Evolutionary conservation across 2,329 filamentous ascomycete genomes (phyloP), one percentile per base, ranked within the genome.

Genomic region (Pseudogymnoascus pannorum): DNA sequence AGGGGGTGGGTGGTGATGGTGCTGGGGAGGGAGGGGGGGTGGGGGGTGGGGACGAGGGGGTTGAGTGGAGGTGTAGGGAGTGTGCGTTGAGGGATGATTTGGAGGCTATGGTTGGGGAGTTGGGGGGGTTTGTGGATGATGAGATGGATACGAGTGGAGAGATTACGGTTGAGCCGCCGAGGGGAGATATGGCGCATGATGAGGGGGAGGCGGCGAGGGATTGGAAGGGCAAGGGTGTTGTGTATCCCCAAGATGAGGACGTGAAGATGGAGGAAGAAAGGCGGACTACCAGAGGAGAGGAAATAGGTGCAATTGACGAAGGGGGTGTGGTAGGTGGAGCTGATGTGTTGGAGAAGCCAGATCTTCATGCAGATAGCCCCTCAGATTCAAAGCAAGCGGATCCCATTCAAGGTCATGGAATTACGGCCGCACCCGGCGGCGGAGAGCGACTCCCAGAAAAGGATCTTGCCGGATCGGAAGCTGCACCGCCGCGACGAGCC

Each of bases 131-230:
- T 3, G 58, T 31, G 35, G 58, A 48, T 16, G 58, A 38, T 7
- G 31, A 59, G 26, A 33, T 51, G 26, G 35, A 57, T 33, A n/a
- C 33, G 42, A 35, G 24, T 59, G 8, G 40, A 5, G 29, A 31
- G 40, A 42, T 12, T 18, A 54, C 35, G n/a, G 51, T 33, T 14
- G 31, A 48, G 44, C 31, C 16, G 31, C 58, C 20, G 29, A 44
- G 16, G 54, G 31, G 20, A 57, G 35, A 33, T 11, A n/a, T 31
- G 29, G 62, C n/a, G 62, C 42, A 68, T 63, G 51, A 24, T 1
- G 62, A 65, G 36, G 64, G 54, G 59, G 42, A 22, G 57, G 61
- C 18, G 63, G 64, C 20, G 60, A 65, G 60, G 48, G 7, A 62
- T 61, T 18, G 22, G 57, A 20, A 65, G 66, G 62, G 31, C 57